Evolutionary conservation across 139 green algal genomes (phyloP), one percentile per base, ranked within the genome.

Genomic region (Haematococcus lacustris): DNA sequence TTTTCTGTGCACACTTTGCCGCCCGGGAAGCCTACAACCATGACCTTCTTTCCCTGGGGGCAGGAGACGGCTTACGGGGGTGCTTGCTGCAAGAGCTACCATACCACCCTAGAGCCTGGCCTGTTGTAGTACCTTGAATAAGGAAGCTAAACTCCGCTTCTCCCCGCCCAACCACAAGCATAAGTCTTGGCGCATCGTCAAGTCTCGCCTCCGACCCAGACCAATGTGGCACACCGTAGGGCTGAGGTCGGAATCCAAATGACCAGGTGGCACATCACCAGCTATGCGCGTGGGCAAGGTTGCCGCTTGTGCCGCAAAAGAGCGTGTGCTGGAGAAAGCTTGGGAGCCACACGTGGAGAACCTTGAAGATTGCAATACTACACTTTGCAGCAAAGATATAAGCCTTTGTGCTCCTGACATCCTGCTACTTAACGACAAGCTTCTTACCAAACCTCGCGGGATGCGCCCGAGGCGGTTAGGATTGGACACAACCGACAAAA

Each of bases 111-210:
- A 38, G 7, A 61, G 32, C 37, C 3, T 4, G 26, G 6, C 51
- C 66, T 40, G 6, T 47, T 47, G 21, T 13, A 28, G 63, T 47
- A 81, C 83, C 72, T 78, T 81, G 66, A 89, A 84, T 32, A 85
- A 76, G 2, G 86, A 78, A 7, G 71, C 73, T 25, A 89, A 60
- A 25, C 71, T 70, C 3, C 77, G 39, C 33, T 76, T 74, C 38
- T 69, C 66, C 5, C 53, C 68, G 47, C 66, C 76, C 21, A 60
- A 43, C 3, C 66, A 86, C 35, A 90, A 51, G 33, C 77, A 68
- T 38, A 90, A 63, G 51, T 90, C 85, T 33, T 88, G 83, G 0
- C 85, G 76, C 51, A 90, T 64, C 2, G 85, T 90, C n/a, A 90
- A 53, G 53, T 90, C 85, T 3, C 85, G 32, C 2, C 82, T 67